Evolutionary conservation across 2,329 filamentous ascomycete genomes (phyloP), one percentile per base, ranked within the genome.

Genomic region (Aureobasidium namibiae): DNA sequence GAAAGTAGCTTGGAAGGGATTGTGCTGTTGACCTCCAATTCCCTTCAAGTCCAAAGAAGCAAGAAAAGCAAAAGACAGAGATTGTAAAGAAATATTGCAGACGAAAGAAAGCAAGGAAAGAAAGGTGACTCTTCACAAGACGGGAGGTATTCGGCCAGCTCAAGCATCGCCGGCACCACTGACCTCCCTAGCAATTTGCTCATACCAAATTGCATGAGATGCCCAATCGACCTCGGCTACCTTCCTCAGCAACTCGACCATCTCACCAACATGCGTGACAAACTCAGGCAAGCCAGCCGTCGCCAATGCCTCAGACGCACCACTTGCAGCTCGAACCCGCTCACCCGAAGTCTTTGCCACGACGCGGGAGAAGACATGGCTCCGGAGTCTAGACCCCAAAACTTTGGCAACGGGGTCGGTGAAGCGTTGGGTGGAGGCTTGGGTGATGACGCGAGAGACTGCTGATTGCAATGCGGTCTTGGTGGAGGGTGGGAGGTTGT

Each of bases 211-310:
- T 13, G 82, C 82, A 70, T 90, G 88, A 8, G 83, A 80, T 62
- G 82, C 84, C 63, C 85, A 79, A 68, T 91, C 88, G 5, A 90
- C 84, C 4, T 75, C 75, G 14, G 85, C 84, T 3, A 90, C 79
- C 67, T 81, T 80, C 42, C 81, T 79, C 61, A 91, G 73, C 67
- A 86, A 78, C 34, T 89, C 86, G 8, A 88, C 84, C 65, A 91
- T 85, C 50, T 83, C 82, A 33, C 85, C 78, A 14, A 91, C 83
- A 61, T 80, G 82, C 29, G 82, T 81, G 16, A 87, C 84, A 68
- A 91, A 91, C 71, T 92, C 88, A 0, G 85, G 85, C 60, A 92
- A 73, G 0, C 88, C 88, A 18, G 88, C 78, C 2, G 80, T 80
- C 0, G 86, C 86, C 8, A 92, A 78, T 60, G 82, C 85, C 70